Base-by-base conservation (phyloP, 768 basidiomycete genomes). In the Gymnopilus junonius region DNA sequence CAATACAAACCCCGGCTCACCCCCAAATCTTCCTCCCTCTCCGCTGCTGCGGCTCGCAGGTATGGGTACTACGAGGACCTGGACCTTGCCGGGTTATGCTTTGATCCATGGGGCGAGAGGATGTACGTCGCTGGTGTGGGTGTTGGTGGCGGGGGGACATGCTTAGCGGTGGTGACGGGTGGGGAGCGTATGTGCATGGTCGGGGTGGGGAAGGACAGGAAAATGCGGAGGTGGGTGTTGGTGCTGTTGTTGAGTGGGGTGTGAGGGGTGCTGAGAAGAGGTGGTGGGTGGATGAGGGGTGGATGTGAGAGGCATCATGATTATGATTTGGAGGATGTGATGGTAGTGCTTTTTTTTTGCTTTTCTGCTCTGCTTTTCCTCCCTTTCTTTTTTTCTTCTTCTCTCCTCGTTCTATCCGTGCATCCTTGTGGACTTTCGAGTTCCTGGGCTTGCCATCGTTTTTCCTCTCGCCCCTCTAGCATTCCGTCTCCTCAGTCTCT, bases 191-290 rank as follows among this genome's bases (percentile, higher is more conserved):
- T 46, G 43, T 60, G 40, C 25, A 53, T 61, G 58, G 59, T 40
- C 48, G 32, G 8, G 37, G 40, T n/a, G 60, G 59, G n/a, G 43
- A 25, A 40, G 59, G 51, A 31, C 4, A 17, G 39, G 51, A 15
- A 31, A 65, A 60, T 6, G 61, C 55, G 34, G 65, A 64, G 57
- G 58, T 53, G 11, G 48, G 37, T 35, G 63, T 56, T 21, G 61
- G 71, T 27, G 68, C 68, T 11, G 79, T 95, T 25, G 89, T 87
- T 7, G 93, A 95, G 72, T 95, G 92, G 91, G 80, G 83, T 45
- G 80, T 95, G 56, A 80, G 84, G 21, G 90, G 89, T 4, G 85
- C 87, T 14, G 88, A 89, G 65, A 91, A 89, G 79, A 78, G 84
- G 55, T 93, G 90, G 90, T 92, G 88, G 87, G 76, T 80, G 45